A percentile compares a stretch with the other conserved stretches of the same genome.
Evolutionary conservation across 495 filamentous ascomycete genomes (phyloP).

Genomic region (Tetracladium marchalianum): DNA sequence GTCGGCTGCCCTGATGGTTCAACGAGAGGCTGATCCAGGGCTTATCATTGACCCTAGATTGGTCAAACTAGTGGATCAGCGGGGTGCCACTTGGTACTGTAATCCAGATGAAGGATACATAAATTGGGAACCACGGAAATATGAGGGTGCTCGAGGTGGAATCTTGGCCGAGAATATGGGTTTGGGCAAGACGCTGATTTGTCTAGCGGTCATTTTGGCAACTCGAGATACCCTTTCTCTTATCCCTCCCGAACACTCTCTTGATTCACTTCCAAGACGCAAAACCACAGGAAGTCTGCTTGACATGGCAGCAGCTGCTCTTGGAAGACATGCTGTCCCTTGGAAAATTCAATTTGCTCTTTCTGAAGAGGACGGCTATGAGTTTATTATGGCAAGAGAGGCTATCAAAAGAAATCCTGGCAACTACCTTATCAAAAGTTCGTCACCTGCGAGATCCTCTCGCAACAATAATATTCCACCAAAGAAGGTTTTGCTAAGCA

Average conservation of each 20-base stretch:
- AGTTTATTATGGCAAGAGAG: slow-evolving; percentile 39
- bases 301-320: slow-evolving; percentile 64
- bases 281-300: slow-evolving; percentile 39
- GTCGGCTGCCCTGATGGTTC: slow-evolving; percentile 77
- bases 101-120: slow-evolving; percentile 53
- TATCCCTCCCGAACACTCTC: slow-evolving; percentile 52
- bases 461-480: slow-evolving; percentile 25
- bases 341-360: slow-evolving; percentile 54
- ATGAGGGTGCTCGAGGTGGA: slow-evolving; percentile 69
- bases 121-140: slow-evolving; percentile 52
- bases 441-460: slow-evolving; percentile 32
- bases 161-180: slow-evolving; percentile 68
- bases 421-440: slow-evolving; percentile 42
- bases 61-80: slow-evolving; percentile 43
- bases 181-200: slow-evolving; percentile 80
- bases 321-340: slow-evolving; percentile 53
- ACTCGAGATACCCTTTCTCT: slow-evolving; percentile 60
- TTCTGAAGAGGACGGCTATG: slow-evolving; percentile 22
- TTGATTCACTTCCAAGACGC: slow-evolving; percentile 31
- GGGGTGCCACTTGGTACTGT: slow-evolving; percentile 58
- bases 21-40: slow-evolving; percentile 60
- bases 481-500: slow-evolving; percentile 49
- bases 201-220: slow-evolving; percentile 71
- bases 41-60: slow-evolving; percentile 67
- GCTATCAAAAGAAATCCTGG: slow-evolving; percentile 44